These are phyloP conservation scores for Lactarius quietus DNA, from an alignment of 768 basidiomycete species.

Conservation along the genomic window DNA sequence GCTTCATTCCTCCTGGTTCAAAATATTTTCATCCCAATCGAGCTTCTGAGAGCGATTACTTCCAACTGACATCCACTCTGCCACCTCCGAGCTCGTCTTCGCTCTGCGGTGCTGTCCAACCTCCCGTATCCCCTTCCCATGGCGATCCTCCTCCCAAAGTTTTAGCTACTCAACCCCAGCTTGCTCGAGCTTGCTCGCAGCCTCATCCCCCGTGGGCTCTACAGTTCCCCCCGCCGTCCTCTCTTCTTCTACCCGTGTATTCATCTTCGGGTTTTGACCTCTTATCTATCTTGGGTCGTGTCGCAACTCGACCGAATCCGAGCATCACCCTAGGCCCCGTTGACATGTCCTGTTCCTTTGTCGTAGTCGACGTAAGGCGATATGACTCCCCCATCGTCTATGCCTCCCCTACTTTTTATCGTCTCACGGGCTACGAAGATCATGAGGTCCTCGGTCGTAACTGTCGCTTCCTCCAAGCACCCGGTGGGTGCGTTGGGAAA, in stretches of 20 bases:
- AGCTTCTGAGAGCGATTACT: constrained; percentile 5
- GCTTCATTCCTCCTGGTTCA: constrained; percentile 5
- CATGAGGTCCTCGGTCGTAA: constrained; percentile 82
- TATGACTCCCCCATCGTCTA: constrained; percentile 88
- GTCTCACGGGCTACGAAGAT: constrained; percentile 70
- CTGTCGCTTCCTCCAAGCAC: constrained; percentile 88
- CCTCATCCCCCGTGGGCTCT: background rate
- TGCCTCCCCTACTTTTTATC: constrained; percentile 79
- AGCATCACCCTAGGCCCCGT: constrained; percentile 82
- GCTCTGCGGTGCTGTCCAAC: constrained; percentile 16
- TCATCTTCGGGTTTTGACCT: constrained; percentile 91
- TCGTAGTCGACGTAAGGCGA: constrained; percentile 79
- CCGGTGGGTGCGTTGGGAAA: constrained; percentile 51
- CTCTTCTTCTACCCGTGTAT: constrained; percentile 60
- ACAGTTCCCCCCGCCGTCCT: constrained; percentile 29
- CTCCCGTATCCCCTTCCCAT: background rate
- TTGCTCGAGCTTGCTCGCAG: background rate
- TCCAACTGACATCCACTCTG: background rate
- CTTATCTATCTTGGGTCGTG: constrained; percentile 73
- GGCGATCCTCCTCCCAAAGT: background rate
- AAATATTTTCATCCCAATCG: constrained; percentile 12
- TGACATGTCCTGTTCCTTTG: constrained; percentile 89
- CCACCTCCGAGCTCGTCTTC: constrained; percentile 7
- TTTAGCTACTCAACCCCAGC: background rate
- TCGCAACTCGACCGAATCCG: constrained; percentile 70